These are phyloP conservation scores for Puccinia novopanici DNA, from an alignment of 1,284 basidiomycete genomes.

Conservation along the genomic window DNA sequence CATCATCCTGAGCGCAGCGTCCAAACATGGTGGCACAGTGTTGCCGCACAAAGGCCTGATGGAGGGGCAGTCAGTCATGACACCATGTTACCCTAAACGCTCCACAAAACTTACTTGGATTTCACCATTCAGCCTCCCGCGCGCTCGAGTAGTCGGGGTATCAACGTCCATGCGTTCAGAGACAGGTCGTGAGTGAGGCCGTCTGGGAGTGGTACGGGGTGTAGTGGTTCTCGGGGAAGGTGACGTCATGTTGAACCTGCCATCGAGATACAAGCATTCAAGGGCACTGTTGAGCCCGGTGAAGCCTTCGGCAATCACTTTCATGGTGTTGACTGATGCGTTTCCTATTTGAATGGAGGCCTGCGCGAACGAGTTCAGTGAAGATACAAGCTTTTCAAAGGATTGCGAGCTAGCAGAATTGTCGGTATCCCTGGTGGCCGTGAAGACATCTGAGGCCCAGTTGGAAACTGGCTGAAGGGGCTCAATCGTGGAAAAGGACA, in stretches of 20 bases:
- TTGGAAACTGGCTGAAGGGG: too few relatives aligned
- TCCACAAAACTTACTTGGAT: neutral
- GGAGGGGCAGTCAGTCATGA: neutral
- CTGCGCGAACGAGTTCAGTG: too few relatives aligned
- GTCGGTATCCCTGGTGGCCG: neutral
- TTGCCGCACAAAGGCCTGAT: too few relatives aligned
- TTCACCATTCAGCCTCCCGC: neutral
- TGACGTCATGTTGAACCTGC: neutral
- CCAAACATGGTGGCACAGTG: slow-evolving; percentile 28
- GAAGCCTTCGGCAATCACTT: neutral
- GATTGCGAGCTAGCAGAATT: neutral
- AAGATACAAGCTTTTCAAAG: neutral
- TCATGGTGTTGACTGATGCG: neutral
- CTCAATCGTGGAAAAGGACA: too few relatives aligned
- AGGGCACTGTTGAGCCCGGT: neutral
- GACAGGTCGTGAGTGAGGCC: neutral
- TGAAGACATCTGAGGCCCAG: neutral
- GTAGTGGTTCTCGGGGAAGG: too few relatives aligned
- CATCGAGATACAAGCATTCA: neutral
- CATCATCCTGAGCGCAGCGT: neutral
- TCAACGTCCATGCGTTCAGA: neutral
- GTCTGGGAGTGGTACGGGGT: too few relatives aligned
- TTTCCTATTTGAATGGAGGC: neutral
- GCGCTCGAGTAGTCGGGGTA: neutral
- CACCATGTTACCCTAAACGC: neutral